phyloP scores from a whole-genome alignment of 768 basidiomycete genomes.

The Pisolithus orientalis region DNA sequence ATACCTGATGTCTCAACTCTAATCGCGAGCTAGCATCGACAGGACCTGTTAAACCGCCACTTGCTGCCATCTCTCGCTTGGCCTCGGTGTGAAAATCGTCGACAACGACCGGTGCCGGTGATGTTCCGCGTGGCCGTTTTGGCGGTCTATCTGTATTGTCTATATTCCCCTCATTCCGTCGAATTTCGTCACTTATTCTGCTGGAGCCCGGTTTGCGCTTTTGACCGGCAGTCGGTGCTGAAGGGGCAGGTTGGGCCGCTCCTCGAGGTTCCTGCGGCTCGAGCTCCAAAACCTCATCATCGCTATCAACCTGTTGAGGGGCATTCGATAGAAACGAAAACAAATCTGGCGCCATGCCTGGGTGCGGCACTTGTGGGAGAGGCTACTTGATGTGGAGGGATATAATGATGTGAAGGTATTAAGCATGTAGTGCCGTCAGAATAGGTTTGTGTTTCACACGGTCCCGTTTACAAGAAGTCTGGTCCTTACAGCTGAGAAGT shows the following conservation, averaged over 20 bases:
- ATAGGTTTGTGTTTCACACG: no score
- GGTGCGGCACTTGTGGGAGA: background rate
- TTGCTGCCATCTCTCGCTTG: conserved; percentile 85
- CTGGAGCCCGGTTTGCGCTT: conserved; percentile 20
- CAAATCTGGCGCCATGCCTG: conserved; percentile 22
- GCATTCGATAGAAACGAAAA: conserved; percentile 25
- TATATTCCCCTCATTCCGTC: conserved; percentile 6
- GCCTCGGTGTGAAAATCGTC: conserved; percentile 96
- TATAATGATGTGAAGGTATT: no score
- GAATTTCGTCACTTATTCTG: conserved; percentile 1
- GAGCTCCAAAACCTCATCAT: conserved; percentile 12
- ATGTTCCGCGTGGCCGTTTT: conserved; percentile 57
- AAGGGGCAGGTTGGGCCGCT: background rate
- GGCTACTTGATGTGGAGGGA: background rate
- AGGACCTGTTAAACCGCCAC: conserved; percentile 77
- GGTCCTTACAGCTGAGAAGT: no score
- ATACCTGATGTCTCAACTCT: conserved; percentile 74
- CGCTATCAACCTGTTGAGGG: conserved; percentile 20
- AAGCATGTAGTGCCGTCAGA: no score
- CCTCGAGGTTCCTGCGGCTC: background rate
- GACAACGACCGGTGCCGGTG: conserved; percentile 70
- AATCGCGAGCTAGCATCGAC: conserved; percentile 62
- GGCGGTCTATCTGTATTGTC: conserved; percentile 28
- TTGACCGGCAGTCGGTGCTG: conserved; percentile 6
- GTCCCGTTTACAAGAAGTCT: no score